Conservation (phyloP, 2,329 filamentous ascomycete genomes). For the Calonectria multiphialidica region DNA sequence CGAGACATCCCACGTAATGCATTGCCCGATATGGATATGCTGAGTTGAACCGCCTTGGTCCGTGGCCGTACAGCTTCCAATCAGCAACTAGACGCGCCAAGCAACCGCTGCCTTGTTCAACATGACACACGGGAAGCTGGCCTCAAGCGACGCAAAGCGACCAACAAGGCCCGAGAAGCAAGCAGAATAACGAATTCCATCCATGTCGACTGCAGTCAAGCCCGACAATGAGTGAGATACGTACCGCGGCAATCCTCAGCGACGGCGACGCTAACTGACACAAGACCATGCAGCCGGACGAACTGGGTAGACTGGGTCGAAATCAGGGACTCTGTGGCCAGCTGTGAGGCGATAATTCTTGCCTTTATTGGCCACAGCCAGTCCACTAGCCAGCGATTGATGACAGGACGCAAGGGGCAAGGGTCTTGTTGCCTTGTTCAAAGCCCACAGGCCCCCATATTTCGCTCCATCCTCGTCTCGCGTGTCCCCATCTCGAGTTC, state of each 20-base stretch:
- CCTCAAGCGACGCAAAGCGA: constrained; percentile 2
- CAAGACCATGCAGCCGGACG: constrained; percentile 12
- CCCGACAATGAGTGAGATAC: background rate
- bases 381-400: constrained; percentile 22
- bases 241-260: background rate
- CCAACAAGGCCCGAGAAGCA: background rate
- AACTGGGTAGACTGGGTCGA: constrained; percentile 1
- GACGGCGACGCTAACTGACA: constrained; percentile 4
- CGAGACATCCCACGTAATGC: constrained; percentile 6
- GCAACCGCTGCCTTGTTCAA: constrained; percentile 1
- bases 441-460: background rate
- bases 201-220: constrained; percentile 1
- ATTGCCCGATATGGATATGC: background rate
- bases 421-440: constrained; percentile 14
- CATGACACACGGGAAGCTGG: constrained; percentile 7
- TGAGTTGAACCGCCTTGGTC: background rate
- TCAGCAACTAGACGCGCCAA: constrained; percentile 4
- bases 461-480: constrained; percentile 8
- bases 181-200: background rate
- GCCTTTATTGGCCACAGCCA: constrained; percentile 30
- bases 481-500: background rate
- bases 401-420: constrained; percentile 35
- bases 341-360: constrained; percentile 17
- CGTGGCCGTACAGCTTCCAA: background rate
- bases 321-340: constrained; percentile 10